Evolutionary conservation across 345 rosid species (phyloP).

Genomic region (Linum lewisii): DNA sequence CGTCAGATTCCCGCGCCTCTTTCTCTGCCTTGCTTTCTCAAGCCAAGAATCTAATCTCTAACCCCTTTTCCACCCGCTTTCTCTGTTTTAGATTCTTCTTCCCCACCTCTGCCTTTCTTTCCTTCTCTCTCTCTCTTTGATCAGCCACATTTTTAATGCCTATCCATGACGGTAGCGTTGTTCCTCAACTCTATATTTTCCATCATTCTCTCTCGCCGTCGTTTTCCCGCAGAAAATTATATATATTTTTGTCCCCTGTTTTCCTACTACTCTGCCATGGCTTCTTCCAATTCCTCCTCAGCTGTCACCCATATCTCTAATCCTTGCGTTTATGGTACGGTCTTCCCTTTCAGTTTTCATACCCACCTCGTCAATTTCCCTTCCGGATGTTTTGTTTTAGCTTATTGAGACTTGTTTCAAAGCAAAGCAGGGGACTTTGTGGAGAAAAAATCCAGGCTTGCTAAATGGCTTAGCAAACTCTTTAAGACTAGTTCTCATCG

Average conservation of each 20-base stretch:
- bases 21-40: slow-evolving; percentile 51
- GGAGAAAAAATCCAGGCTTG: slow-evolving; percentile 71
- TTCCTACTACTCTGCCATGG: slow-evolving; percentile 29
- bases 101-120: slow-evolving; percentile 8
- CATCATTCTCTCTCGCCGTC: slow-evolving; percentile 19
- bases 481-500: slow-evolving; percentile 53
- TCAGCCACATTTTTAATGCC: slow-evolving; percentile 18
- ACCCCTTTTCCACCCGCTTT: slow-evolving; percentile 24
- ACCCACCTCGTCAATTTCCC: neutral
- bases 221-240: slow-evolving; percentile 18
- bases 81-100: slow-evolving; percentile 37
- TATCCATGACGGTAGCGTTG: slow-evolving; percentile 21
- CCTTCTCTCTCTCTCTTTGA: slow-evolving; percentile 7
- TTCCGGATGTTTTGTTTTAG: neutral
- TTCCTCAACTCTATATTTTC: slow-evolving; percentile 11
- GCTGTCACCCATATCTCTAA: slow-evolving; percentile 55
- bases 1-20: slow-evolving; percentile 7
- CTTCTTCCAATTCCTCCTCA: slow-evolving; percentile 16
- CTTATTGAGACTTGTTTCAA: slow-evolving; percentile 13
- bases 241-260: slow-evolving; percentile 8
- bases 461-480: slow-evolving; percentile 89
- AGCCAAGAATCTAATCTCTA: slow-evolving; percentile 63
- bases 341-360: slow-evolving; percentile 5
- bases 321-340: slow-evolving; percentile 71
- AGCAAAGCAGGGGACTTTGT: slow-evolving; percentile 62